phyloP scores from a whole-genome alignment of 345 rosid genomes.

The Citrus sp. region DNA sequence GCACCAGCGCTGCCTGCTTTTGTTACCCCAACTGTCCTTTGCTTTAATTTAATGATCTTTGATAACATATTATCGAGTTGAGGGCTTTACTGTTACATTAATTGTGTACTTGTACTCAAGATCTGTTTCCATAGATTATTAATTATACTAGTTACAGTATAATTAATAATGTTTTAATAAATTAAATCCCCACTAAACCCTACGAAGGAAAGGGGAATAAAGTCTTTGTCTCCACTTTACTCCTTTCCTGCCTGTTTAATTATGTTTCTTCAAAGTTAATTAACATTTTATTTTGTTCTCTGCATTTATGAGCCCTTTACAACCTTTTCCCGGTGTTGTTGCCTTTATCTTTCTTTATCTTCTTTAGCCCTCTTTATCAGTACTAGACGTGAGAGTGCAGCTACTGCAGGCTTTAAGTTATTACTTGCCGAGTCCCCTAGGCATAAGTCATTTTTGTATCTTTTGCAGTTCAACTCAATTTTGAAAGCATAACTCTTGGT shows the following conservation, averaged over 20 bases:
- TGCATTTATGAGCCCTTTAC: conserved; percentile 24
- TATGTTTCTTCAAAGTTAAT: conserved; percentile 31
- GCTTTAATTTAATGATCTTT: background rate
- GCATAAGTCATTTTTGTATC: background rate
- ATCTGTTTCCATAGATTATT: background rate
- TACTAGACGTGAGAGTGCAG: background rate
- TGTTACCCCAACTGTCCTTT: background rate
- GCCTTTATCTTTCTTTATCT: conserved; percentile 4
- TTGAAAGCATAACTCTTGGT: too few relatives aligned
- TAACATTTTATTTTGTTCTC: conserved; percentile 25
- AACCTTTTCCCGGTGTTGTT: conserved; percentile 22
- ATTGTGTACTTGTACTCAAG: conserved; percentile 1
- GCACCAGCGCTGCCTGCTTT: background rate
- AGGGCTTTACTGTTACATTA: conserved; percentile 28
- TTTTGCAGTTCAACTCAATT: background rate
- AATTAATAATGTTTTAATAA: conserved; percentile 8
- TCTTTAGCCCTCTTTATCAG: conserved; percentile 1
- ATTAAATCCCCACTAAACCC: conserved; percentile 2
- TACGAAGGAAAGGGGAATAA: conserved; percentile 18
- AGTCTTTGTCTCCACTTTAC: conserved; percentile 36
- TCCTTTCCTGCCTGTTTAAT: conserved; percentile 28
- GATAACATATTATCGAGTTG: too few relatives aligned
- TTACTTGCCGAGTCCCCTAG: background rate
- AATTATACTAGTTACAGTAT: background rate
- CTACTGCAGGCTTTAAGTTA: background rate